Evolutionary conservation across 768 basidiomycete genomes (phyloP), one percentile per base, ranked within the genome.

Genomic region (Boletus vermiculosoides): DNA sequence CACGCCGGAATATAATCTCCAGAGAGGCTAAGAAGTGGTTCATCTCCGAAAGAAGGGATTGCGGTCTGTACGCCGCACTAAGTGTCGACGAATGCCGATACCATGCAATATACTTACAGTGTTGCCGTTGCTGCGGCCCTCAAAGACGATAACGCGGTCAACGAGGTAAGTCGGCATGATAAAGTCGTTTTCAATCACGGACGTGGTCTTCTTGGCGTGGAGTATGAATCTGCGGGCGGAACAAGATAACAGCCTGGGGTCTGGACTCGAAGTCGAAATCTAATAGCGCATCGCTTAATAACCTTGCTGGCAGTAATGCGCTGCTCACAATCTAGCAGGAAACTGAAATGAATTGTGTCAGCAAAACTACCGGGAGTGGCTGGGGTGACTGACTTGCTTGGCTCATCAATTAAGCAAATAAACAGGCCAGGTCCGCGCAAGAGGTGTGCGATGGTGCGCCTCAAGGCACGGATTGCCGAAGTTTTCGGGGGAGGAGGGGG

Each of bases 131-230:
- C 95, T 50, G 87, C 53, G 49, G 39, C 92, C 92, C 70, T 90
- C 87, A 65, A 93, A 95, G 13, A 95, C 93, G 57, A 96, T 94
- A 66, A 97, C 94, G 46, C 96, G 90, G 71, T 99, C 97, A 41
- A 97, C 96, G 54, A 99, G 90, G 74, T 99, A 98, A 2, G 96
- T 98, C 5, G 96, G 94, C 96, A 98, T 98, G 78, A 98, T 97
- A 74, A 99, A 98, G 79, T 98, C 96, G 85, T 99, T 97, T 82
- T 99, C 97, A 68, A 99, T 98, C 66, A 99, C 83, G 72, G 98
- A 98, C 0, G 97, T 97, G 1, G 95, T 98, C 77, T 95, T 94
- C 80, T 97, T 97, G 15, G 94, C 84, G 68, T 97, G 91, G 31
- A 98, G 85, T 67, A 99, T 92, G 76, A 96, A 98, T 47, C 89